These are phyloP conservation scores for Toxoplasma gondii DNA, from an alignment of 169 alveolate genomes.

Conservation along the genomic window DNA sequence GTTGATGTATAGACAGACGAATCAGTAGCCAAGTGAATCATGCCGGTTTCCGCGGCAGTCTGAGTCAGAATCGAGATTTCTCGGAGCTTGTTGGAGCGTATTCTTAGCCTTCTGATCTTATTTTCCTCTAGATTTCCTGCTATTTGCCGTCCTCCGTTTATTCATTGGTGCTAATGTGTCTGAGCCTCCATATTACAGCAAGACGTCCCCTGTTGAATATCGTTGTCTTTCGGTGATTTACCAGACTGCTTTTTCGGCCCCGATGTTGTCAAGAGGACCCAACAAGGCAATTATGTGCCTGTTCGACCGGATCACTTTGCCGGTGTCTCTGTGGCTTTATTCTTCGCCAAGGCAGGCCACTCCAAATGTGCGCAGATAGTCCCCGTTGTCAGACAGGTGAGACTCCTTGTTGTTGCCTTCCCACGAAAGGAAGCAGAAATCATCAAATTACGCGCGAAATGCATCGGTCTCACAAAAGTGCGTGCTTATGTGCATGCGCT, in stretches of 20 bases:
- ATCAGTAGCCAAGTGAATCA: too few relatives aligned
- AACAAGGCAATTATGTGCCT: constrained; percentile 22
- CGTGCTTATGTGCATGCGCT: too few relatives aligned
- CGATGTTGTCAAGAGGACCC: background rate
- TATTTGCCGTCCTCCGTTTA: too few relatives aligned
- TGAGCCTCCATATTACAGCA: too few relatives aligned
- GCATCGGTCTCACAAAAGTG: background rate
- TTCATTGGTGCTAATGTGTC: too few relatives aligned
- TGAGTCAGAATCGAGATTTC: too few relatives aligned
- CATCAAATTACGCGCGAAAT: background rate
- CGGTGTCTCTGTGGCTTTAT: constrained; percentile 49
- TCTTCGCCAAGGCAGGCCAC: constrained; percentile 2
- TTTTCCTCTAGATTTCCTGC: too few relatives aligned
- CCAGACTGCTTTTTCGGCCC: background rate
- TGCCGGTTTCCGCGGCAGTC: too few relatives aligned
- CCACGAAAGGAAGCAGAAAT: background rate
- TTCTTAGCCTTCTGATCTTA: too few relatives aligned
- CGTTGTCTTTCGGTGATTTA: background rate
- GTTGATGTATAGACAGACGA: too few relatives aligned
- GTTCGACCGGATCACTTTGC: constrained; percentile 18
- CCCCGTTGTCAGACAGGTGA: constrained; percentile 36
- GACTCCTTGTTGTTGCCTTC: background rate
- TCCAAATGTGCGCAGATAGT: constrained; percentile 29
- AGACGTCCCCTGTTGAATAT: too few relatives aligned
- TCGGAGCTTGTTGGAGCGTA: too few relatives aligned